Conservation (phyloP, 2,329 filamentous ascomycete genomes). For the Colletotrichum spinosum region DNA sequence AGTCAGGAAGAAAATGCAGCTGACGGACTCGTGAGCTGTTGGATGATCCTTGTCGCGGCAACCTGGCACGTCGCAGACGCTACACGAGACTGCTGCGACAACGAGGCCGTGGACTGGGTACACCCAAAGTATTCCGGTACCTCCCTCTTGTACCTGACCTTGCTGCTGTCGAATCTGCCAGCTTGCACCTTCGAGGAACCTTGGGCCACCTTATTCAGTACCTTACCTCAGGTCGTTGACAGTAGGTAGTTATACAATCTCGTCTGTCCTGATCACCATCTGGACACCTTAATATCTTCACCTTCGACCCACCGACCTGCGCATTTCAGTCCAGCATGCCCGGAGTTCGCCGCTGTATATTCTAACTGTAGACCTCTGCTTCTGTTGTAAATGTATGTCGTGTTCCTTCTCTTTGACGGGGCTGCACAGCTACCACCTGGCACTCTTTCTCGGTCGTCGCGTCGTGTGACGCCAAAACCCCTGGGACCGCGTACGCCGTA, state of each 20-base stretch:
- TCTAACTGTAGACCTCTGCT: constrained; percentile 31
- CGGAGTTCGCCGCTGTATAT: constrained; percentile 26
- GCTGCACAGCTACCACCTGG: neutral
- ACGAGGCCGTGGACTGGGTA: neutral
- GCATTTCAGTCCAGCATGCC: constrained; percentile 24
- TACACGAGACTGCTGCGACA: too few species aligned
- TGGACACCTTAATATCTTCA: constrained; percentile 18
- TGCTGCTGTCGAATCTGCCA: constrained; percentile 34
- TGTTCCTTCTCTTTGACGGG: neutral
- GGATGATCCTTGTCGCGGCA: constrained; percentile 5
- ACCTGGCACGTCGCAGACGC: constrained; percentile 9
- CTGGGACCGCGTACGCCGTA: constrained; percentile 23
- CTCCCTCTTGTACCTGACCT: constrained; percentile 18
- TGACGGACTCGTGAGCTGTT: too few species aligned
- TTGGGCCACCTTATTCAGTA: constrained; percentile 22
- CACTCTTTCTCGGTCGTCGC: constrained; percentile 16
- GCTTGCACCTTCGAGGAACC: constrained; percentile 27
- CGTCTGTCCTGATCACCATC: constrained; percentile 22
- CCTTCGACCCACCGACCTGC: constrained; percentile 23
- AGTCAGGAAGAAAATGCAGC: constrained; percentile 1
- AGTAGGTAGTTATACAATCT: constrained; percentile 10
- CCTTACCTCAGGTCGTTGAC: too few species aligned
- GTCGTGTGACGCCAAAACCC: constrained; percentile 28
- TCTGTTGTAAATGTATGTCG: constrained; percentile 36
- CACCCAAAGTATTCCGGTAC: constrained; percentile 8